Percentiles rank a stretch among this genome's conserved stretches.
Evolutionary conservation across 495 filamentous ascomycete species (phyloP).

Genomic region (Talaromyces stipitatus): DNA sequence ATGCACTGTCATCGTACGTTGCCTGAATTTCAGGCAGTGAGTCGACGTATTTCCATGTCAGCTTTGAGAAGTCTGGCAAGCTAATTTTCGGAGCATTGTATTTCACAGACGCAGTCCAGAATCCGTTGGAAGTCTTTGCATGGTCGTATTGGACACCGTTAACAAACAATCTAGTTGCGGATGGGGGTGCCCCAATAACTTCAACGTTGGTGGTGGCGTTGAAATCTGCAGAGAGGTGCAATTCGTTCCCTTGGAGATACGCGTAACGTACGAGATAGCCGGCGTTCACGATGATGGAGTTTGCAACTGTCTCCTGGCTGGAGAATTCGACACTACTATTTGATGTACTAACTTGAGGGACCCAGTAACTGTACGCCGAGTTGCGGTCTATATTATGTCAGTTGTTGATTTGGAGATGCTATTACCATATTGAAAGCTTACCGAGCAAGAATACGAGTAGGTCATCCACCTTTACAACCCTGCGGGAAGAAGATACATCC

Average conservation of each 20-base stretch:
- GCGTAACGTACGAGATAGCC: slow-evolving; percentile 69
- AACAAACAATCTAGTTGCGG: slow-evolving; percentile 46
- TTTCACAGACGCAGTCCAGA: slow-evolving; percentile 43
- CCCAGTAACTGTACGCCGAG: slow-evolving; percentile 71
- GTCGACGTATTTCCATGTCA: slow-evolving; percentile 66
- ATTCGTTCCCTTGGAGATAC: slow-evolving; percentile 35
- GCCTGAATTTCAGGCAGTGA: slow-evolving; percentile 60
- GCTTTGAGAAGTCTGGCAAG: slow-evolving; percentile 45
- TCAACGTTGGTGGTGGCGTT: slow-evolving; percentile 62
- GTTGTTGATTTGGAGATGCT: neutral
- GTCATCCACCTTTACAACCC: slow-evolving; percentile 47
- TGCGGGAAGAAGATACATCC: slow-evolving; percentile 40
- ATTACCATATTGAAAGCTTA: slow-evolving; percentile 10
- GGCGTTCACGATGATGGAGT: slow-evolving; percentile 58
- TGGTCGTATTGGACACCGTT: slow-evolving; percentile 43
- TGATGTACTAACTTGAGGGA: slow-evolving; percentile 40
- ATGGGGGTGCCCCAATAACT: slow-evolving; percentile 50
- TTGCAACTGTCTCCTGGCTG: slow-evolving; percentile 29
- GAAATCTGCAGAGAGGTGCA: slow-evolving; percentile 62
- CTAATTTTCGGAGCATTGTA: slow-evolving; percentile 45
- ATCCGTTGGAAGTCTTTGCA: slow-evolving; percentile 40
- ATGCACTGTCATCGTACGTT: slow-evolving; percentile 59
- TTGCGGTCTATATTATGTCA: slow-evolving; percentile 23
- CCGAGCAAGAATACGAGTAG: slow-evolving; percentile 49
- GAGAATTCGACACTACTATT: slow-evolving; percentile 27